phyloP scores from a whole-genome alignment of 768 basidiomycete species.

The Boletus bicolor region DNA sequence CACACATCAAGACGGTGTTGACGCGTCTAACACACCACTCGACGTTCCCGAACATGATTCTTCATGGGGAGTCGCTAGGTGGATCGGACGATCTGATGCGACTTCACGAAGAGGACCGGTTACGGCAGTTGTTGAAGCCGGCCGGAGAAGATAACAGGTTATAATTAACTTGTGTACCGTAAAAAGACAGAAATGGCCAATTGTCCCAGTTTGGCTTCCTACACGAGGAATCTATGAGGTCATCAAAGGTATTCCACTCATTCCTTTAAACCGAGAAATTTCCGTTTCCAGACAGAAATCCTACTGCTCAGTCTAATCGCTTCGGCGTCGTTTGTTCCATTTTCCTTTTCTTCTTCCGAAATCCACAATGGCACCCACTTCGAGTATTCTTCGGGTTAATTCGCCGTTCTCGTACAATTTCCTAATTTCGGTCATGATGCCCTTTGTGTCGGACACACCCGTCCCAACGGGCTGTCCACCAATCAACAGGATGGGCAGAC shows the following conservation, averaged over 20 bases:
- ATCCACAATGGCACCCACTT: constrained; percentile 58
- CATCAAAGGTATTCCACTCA: constrained; percentile 1
- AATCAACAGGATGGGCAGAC: constrained; percentile 66
- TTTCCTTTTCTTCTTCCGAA: constrained; percentile 54
- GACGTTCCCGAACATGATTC: constrained; percentile 75
- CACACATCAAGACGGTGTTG: constrained; percentile 62
- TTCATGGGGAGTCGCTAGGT: constrained; percentile 61
- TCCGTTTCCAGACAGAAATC: constrained; percentile 8
- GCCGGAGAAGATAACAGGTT: too few species aligned
- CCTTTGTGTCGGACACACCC: constrained; percentile 7
- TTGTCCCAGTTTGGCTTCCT: background rate
- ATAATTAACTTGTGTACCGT: background rate
- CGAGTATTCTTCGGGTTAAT: constrained; percentile 45
- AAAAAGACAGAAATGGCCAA: background rate
- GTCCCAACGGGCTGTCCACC: constrained; percentile 58
- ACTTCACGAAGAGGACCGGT: constrained; percentile 42
- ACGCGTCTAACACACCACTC: constrained; percentile 59
- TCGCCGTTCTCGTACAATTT: constrained; percentile 48
- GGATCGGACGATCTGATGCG: constrained; percentile 59
- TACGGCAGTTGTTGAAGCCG: constrained; percentile 42
- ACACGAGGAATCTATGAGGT: constrained; percentile 2
- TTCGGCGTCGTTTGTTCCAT: constrained; percentile 5
- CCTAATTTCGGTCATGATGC: constrained; percentile 46
- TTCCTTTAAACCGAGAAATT: background rate
- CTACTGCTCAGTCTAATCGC: background rate